Percentiles rank a stretch among this genome's conserved stretches.
These are phyloP conservation scores for Arthrinium puccinioides DNA, from an alignment of 2,329 filamentous ascomycete genomes.

Conservation along the genomic window DNA sequence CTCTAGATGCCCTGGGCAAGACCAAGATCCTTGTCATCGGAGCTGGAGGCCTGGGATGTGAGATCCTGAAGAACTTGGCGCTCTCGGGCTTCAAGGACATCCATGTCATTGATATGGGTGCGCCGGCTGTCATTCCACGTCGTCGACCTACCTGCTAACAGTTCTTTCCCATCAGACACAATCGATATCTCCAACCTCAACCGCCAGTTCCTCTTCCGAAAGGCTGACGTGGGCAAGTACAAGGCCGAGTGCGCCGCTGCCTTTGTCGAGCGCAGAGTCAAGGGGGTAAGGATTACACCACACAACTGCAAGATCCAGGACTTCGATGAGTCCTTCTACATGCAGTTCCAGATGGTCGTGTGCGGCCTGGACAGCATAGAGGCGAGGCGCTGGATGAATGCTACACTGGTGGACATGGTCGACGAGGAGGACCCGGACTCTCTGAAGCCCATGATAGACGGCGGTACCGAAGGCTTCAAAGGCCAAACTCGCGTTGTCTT, in stretches of 20 bases:
- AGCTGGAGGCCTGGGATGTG: conserved; percentile 88
- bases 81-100: conserved; percentile 95
- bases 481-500: conserved; percentile 90
- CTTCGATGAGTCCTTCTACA: conserved; percentile 92
- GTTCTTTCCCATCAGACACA: conserved; percentile 55
- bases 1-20: conserved; percentile 50
- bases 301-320: conserved; percentile 96
- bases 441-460: conserved; percentile 90
- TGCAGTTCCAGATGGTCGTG: conserved; percentile 89
- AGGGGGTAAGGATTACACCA: conserved; percentile 85
- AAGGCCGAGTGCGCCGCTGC: conserved; percentile 90
- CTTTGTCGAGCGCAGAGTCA: conserved; percentile 85
- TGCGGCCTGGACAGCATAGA: conserved; percentile 97
- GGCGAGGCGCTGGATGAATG: conserved; percentile 97
- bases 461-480: conserved; percentile 97
- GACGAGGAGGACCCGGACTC: conserved; percentile 76
- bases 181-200: conserved; percentile 99
- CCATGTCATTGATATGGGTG: conserved; percentile 98
- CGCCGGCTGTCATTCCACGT: not conserved
- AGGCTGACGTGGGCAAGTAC: conserved; percentile 82
- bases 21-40: conserved; percentile 77
- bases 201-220: conserved; percentile 91
- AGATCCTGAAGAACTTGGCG: conserved; percentile 93
- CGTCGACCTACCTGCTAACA: conserved; percentile 4
- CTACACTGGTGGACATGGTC: conserved; percentile 84